Percentiles rank a stretch among this genome's conserved stretches.
Conservation (phyloP, 2,329 filamentous ascomycete species). For the Penicillium brasilianum region DNA sequence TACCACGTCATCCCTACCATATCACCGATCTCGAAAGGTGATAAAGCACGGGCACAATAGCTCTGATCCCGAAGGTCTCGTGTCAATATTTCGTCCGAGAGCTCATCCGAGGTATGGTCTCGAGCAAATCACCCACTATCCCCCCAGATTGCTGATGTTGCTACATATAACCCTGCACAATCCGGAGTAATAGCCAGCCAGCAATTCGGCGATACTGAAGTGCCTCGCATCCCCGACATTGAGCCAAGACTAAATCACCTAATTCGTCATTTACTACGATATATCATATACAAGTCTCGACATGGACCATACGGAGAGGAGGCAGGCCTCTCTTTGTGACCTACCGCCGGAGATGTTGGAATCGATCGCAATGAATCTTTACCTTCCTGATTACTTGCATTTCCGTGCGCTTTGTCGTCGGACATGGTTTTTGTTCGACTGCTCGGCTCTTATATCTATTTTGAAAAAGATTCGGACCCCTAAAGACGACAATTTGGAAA, state of each 20-base stretch:
- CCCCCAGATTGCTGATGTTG: background rate
- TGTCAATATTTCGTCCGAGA: background rate
- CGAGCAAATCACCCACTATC: background rate
- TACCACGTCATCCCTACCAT: too few relatives aligned
- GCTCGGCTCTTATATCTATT: constrained; percentile 7
- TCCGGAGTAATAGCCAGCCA: background rate
- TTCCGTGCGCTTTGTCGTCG: constrained; percentile 15
- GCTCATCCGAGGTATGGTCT: background rate
- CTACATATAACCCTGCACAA: background rate
- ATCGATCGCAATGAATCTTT: constrained; percentile 16
- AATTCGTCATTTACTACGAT: background rate
- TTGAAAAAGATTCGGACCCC: constrained; percentile 6
- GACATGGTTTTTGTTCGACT: constrained; percentile 10
- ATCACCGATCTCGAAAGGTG: background rate
- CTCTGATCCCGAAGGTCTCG: background rate
- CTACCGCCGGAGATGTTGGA: constrained; percentile 16
- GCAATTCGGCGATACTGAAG: background rate
- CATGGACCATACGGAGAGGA: background rate
- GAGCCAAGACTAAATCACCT: background rate
- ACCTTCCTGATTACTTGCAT: constrained; percentile 17
- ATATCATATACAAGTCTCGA: background rate
- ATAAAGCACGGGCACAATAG: background rate
- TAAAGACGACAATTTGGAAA: background rate
- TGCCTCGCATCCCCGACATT: background rate
- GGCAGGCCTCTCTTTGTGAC: background rate